Conservation (phyloP, 2,329 filamentous ascomycete species). For the Domatiomyces globalis region DNA sequence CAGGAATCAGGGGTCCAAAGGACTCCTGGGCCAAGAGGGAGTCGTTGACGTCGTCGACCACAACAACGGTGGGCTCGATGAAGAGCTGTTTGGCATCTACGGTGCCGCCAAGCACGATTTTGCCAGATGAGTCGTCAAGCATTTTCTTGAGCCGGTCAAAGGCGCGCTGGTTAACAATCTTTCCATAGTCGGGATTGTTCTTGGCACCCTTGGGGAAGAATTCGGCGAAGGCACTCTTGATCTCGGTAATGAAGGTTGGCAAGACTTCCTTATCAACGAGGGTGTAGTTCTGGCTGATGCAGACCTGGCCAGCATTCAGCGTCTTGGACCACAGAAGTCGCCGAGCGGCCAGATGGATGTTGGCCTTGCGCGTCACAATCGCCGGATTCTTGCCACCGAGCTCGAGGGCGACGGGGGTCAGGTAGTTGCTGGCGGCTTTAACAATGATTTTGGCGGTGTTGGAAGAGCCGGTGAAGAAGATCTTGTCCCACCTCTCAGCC, state of each 20-base stretch:
- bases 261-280: slow-evolving; percentile 65
- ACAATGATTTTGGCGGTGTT: slow-evolving; percentile 73
- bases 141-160: slow-evolving; percentile 78
- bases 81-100: slow-evolving; percentile 67
- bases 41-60: slow-evolving; percentile 61
- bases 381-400: slow-evolving; percentile 85
- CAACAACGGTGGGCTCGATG: slow-evolving; percentile 87
- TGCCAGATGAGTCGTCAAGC: slow-evolving; percentile 70
- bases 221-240: slow-evolving; percentile 55
- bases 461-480: slow-evolving; percentile 81
- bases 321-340: slow-evolving; percentile 82
- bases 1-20: slow-evolving; percentile 83
- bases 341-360: slow-evolving; percentile 66
- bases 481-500: slow-evolving; percentile 90
- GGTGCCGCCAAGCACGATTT: slow-evolving; percentile 73
- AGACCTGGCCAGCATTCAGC: slow-evolving; percentile 78
- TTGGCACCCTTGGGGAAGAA: slow-evolving; percentile 77
- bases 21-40: slow-evolving; percentile 69
- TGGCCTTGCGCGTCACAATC: slow-evolving; percentile 71
- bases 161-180: slow-evolving; percentile 66
- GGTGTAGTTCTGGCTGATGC: slow-evolving; percentile 84
- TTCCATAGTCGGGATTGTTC: slow-evolving; percentile 61
- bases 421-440: slow-evolving; percentile 73
- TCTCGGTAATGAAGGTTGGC: slow-evolving; percentile 55
- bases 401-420: slow-evolving; percentile 81